Conservation (phyloP, 805 yeast genomes). For the Candida peoriensis region DNA sequence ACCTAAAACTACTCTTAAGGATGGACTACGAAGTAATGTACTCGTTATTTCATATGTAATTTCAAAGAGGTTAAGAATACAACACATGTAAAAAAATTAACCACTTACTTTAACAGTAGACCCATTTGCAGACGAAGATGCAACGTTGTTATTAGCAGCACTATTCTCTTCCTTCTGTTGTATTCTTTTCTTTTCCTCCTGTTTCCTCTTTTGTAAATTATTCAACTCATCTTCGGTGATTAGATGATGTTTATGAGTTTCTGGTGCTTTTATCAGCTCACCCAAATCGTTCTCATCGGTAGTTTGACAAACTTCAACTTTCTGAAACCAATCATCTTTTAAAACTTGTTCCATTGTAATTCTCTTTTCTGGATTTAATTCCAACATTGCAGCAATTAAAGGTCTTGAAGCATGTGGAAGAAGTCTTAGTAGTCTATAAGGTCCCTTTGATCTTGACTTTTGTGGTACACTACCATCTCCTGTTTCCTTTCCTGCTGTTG, state of each 20-base stretch:
- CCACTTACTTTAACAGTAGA: conserved; percentile 6
- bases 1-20: too few relatives aligned
- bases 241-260: conserved; percentile 59
- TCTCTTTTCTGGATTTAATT: conserved; percentile 52
- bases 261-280: conserved; percentile 21
- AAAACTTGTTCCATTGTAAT: conserved; percentile 52
- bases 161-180: conserved; percentile 20
- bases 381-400: conserved; percentile 62
- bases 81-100: too few relatives aligned
- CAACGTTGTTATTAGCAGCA: too few relatives aligned
- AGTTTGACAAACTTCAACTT: conserved; percentile 49
- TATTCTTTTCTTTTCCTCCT: conserved; percentile 24
- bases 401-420: conserved; percentile 64
- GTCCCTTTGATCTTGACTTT: conserved; percentile 52
- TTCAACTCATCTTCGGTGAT: conserved; percentile 60
- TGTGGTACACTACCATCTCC: conserved; percentile 16
- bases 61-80: too few relatives aligned
- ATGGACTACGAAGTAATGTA: too few relatives aligned
- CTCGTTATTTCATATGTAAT: too few relatives aligned
- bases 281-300: conserved; percentile 22
- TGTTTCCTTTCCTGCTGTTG: conserved; percentile 18
- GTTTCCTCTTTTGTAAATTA: conserved; percentile 33
- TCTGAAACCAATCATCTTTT: conserved; percentile 49
- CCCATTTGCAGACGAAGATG: too few relatives aligned
- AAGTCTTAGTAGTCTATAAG: conserved; percentile 63